Percentiles rank a stretch among this genome's conserved stretches.
Conservation (phyloP, 2,329 filamentous ascomycete species). For the Fusarium devonianum region DNA sequence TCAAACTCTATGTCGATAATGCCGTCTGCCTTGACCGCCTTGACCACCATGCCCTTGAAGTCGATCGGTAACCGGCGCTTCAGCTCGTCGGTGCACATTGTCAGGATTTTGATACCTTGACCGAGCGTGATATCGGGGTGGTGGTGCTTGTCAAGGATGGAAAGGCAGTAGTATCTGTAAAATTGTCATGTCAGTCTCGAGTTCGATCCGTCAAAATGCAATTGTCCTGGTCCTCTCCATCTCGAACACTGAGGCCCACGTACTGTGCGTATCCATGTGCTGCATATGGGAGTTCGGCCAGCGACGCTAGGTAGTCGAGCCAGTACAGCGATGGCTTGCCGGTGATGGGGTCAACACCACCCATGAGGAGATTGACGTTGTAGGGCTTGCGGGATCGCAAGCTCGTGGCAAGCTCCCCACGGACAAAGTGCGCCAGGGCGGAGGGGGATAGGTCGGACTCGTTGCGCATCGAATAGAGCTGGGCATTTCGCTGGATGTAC, state of each 20-base stretch:
- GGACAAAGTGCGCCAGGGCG: conserved; percentile 91
- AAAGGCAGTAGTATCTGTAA: conserved; percentile 91
- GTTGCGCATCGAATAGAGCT: conserved; percentile 99
- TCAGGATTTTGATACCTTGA: conserved; percentile 89
- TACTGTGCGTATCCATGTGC: conserved; percentile 98
- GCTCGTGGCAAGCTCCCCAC: conserved; percentile 89
- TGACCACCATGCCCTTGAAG: conserved; percentile 96
- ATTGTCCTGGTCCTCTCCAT: neutral
- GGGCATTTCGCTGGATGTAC: conserved; percentile 97
- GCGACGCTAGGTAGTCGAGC: conserved; percentile 93
- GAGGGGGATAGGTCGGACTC: conserved; percentile 89
- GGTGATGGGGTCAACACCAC: conserved; percentile 90
- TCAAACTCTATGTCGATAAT: conserved; percentile 85
- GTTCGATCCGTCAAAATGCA: neutral
- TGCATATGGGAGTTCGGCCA: conserved; percentile 90
- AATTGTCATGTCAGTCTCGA: conserved; percentile 34
- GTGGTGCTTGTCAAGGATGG: conserved; percentile 98
- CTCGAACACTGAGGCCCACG: conserved; percentile 43
- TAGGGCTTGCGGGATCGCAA: conserved; percentile 93
- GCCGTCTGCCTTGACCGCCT: conserved; percentile 94
- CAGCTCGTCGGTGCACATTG: conserved; percentile 95
- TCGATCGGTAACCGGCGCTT: conserved; percentile 97
- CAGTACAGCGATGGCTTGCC: conserved; percentile 93
- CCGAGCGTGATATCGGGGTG: conserved; percentile 91
- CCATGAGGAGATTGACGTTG: conserved; percentile 94